phyloP scores from a whole-genome alignment of 768 basidiomycete species.

The Fibroporia radiculosa region DNA sequence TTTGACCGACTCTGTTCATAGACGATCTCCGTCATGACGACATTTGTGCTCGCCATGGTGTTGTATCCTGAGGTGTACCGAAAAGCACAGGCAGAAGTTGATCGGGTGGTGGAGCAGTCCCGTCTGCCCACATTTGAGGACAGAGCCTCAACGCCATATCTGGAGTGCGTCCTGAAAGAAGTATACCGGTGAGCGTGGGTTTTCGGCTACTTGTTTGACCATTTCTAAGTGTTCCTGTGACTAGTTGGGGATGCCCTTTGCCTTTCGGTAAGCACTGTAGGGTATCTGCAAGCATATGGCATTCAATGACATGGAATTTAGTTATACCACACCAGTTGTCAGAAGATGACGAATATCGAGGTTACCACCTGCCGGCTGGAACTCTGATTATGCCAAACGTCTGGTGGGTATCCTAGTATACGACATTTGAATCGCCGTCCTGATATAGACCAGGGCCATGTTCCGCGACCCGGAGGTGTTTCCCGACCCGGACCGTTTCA shows the following conservation, averaged over 20 bases:
- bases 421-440: no score
- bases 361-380: no score
- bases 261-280: no score
- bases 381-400: no score
- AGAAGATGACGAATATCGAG: no score
- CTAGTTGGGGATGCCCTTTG: no score
- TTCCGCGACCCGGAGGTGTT: conserved; percentile 5
- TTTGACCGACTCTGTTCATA: background rate
- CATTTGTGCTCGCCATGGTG: conserved; percentile 3
- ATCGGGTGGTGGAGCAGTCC: conserved; percentile 39
- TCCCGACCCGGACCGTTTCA: conserved; percentile 9
- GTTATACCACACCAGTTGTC: no score
- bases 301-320: background rate
- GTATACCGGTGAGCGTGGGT: no score
- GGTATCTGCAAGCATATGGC: background rate
- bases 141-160: conserved; percentile 41
- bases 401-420: no score
- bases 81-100: conserved; percentile 55
- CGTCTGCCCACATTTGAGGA: conserved; percentile 50
- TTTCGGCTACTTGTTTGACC: no score
- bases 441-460: conserved; percentile 10
- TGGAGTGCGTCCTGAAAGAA: conserved; percentile 13
- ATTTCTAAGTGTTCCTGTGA: no score
- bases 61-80: conserved; percentile 13
- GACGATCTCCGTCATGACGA: background rate